Base-by-base conservation (phyloP, 2,329 filamentous ascomycete genomes). In the Fusarium sp. region DNA sequence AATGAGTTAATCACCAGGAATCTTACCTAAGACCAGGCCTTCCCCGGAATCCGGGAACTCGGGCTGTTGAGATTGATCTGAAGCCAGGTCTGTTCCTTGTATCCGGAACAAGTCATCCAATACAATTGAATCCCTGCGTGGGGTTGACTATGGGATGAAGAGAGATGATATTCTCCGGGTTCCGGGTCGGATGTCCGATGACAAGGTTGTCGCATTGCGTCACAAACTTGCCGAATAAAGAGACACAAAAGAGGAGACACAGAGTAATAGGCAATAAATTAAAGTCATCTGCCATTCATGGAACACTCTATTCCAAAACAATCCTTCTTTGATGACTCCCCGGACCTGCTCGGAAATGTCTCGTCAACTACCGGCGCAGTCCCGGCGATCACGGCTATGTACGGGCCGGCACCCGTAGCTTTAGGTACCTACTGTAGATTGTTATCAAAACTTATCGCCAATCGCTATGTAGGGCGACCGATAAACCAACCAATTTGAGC, bases 301-400 rank as follows among this genome's bases (percentile, higher is more conserved):
- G 39, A 42, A 42, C 39, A 42, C 10, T 31, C 28, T 31, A 31
- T 42, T 42, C 39, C 21, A 42, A 22, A 42, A 24, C 10, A 31
- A 15, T 19, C 13, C n/a, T 4, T 9, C 21, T 24, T 13, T 8
- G 14, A 40, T 21, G 28, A 31, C 28, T 31, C 28, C 26, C 38
- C 42, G 34, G 57, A 43, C 31, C 39, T 63, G 14, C 26, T 63
- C 66, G 66, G 66, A 47, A 47, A 58, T 59, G 50, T 56, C 42
- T 70, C 57, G 47, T 22, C 58, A 49, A 64, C 61, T 64, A 14
- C 68, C 61, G 65, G 61, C 50, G 34, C 45, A 57, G 56, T 43
- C 46, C 62, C 57, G 58, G 31, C 54, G 34, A 65, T 57, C 54
- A 67, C 54, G 59, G 64, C 47, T 68, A 71, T 28, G 64, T 26